Conservation (phyloP, 306 rosid species). For the Astragalus membranaceus region DNA sequence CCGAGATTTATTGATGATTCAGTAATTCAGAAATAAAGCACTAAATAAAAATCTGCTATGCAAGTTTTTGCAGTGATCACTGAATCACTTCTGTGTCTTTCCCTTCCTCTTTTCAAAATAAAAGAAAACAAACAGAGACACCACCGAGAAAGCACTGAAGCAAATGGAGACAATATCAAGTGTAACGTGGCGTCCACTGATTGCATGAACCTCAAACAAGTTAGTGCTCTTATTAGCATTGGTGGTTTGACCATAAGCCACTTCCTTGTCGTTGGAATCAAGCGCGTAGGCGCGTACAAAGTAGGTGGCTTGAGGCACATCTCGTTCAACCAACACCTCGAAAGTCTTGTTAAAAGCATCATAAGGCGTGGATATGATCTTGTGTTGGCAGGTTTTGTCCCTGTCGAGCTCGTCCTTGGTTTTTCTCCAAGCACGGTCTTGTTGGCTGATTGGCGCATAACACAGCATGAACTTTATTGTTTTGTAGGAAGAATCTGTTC, state of each 20-base stretch:
- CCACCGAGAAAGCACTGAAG: constrained; percentile 82
- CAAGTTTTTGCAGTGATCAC: neutral
- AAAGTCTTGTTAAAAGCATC: constrained; percentile 40
- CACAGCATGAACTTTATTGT: constrained; percentile 60
- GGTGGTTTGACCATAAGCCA: constrained; percentile 68
- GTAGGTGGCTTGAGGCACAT: constrained; percentile 60
- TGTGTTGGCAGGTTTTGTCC: constrained; percentile 77
- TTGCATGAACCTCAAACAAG: constrained; percentile 47
- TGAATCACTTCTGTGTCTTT: constrained; percentile 26
- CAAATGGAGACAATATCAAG: constrained; percentile 64
- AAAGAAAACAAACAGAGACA: constrained; percentile 57
- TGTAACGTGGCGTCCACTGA: constrained; percentile 72
- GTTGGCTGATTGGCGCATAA: constrained; percentile 79
- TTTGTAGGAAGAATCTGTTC: constrained; percentile 58
- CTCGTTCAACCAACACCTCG: constrained; percentile 43
- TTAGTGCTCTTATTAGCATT: constrained; percentile 32
- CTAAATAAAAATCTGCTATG: neutral
- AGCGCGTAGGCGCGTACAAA: constrained; percentile 76
- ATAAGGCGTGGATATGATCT: constrained; percentile 45
- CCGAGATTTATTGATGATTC: constrained; percentile 9
- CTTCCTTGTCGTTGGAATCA: constrained; percentile 39
- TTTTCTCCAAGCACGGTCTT: constrained; percentile 85
- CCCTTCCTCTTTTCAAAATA: constrained; percentile 53
- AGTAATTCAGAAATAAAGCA: neutral
- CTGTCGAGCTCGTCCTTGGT: constrained; percentile 49